These are phyloP conservation scores for Suhomyces anneliseae DNA, from an alignment of 1,139 yeast genomes.

Conservation along the genomic window DNA sequence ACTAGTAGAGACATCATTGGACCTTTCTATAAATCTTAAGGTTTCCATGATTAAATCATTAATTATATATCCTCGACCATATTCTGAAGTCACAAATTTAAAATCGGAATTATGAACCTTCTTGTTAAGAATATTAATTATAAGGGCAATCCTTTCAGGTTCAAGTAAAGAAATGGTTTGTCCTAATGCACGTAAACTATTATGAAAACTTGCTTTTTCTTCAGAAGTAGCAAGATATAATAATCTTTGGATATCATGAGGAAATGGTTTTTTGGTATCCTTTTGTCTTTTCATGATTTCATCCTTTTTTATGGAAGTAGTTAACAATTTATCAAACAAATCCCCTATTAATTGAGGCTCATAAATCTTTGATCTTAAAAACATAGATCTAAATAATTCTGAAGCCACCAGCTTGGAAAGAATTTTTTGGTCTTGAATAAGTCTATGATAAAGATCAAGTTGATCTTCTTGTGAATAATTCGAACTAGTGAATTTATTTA, in stretches of 20 bases:
- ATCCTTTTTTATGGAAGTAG: conserved; percentile 8
- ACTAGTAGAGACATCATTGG: conserved; percentile 4
- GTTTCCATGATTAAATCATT: conserved; percentile 21
- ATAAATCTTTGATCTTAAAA: conserved; percentile 17
- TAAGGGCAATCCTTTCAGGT: conserved; percentile 15
- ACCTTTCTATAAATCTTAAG: conserved; percentile 22
- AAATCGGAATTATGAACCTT: conserved; percentile 17
- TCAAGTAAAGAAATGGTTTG: conserved; percentile 31
- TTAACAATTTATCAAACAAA: conserved; percentile 17
- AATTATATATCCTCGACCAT: conserved; percentile 22
- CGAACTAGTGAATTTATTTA: not conserved
- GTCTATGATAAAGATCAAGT: conserved; percentile 1
- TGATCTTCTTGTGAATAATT: not conserved
- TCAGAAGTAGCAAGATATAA: conserved; percentile 12
- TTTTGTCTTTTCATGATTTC: conserved; percentile 5
- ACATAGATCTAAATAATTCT: conserved; percentile 23
- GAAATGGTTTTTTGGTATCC: conserved; percentile 3
- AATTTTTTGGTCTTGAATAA: conserved; percentile 8
- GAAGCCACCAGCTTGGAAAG: conserved; percentile 20
- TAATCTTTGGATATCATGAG: conserved; percentile 21
- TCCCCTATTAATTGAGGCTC: conserved; percentile 14
- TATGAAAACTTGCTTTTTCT: conserved; percentile 26
- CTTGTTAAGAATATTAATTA: conserved; percentile 17
- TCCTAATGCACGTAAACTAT: conserved; percentile 28
- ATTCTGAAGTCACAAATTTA: conserved; percentile 15